Base-by-base conservation (phyloP, 2,329 filamentous ascomycete genomes). In the Xylariaceae sp. region DNA sequence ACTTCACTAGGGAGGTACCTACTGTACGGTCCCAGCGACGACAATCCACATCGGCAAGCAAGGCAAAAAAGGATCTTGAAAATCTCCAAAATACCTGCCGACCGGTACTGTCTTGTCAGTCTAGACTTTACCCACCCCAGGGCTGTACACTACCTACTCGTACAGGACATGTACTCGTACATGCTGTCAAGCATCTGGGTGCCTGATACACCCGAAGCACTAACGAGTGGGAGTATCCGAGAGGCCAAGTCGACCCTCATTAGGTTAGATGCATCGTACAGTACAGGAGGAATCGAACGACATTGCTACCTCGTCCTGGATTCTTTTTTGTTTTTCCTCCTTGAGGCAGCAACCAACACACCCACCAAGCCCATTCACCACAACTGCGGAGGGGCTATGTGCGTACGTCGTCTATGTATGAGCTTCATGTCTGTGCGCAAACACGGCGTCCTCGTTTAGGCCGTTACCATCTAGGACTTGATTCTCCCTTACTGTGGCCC, bases 401-500 rank as follows among this genome's bases (percentile, higher is more conserved):
- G 5, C 23, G 23, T 30, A 30, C 23, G 23, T 30, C 23, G 23
- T 30, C 23, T 42, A 52, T 58, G 49, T 53, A 53, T 56, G 45
- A 47, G 42, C 55, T 53, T 54, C 55, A 37, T 52, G 13, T 30
- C 50, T 51, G 23, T 15, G 44, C 34, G 23, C 37, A 53, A 34
- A 53, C 35, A n/a, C 11, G 13, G 52, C 48, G 17, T 49, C 10
- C 58, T 30, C 18, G 39, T 35, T 55, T 42, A 42, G 37, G 11
- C 37, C 11, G 8, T 3, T 10, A 42, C 37, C 11, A 50, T 30
- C 13, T 45, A 42, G 15, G 44, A 55, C 35, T 39, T 34, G 18
- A 53, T 51, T 50, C 11, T 34, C 44, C 5, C 23, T 30, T 42
- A 17, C 53, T 61, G 56, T 63, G 59, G 57, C 13, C 45, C 48